These are phyloP conservation scores for Leptographium lundbergii DNA, from an alignment of 2,329 filamentous ascomycete genomes.

Conservation along the genomic window DNA sequence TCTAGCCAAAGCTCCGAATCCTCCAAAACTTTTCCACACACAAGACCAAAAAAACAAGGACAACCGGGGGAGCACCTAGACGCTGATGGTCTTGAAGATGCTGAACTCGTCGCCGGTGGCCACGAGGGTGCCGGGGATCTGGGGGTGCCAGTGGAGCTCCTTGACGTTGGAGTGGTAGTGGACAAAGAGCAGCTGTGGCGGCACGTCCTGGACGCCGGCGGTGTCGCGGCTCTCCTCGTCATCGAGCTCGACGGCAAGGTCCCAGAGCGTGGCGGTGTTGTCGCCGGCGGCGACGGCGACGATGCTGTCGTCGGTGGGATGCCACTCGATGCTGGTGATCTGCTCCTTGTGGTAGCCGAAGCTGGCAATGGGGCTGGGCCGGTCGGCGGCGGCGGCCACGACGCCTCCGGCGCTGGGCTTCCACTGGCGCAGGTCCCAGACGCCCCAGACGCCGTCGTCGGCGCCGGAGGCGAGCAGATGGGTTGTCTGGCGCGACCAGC, in stretches of 20 bases:
- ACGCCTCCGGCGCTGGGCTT: slow-evolving; percentile 45
- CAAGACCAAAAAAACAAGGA: not conserved
- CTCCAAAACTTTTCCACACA: not conserved
- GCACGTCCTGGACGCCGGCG: slow-evolving; percentile 76
- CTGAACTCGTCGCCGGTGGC: slow-evolving; percentile 86
- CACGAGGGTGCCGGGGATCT: slow-evolving; percentile 82
- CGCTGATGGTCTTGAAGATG: slow-evolving; percentile 73
- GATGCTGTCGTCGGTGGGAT: slow-evolving; percentile 92
- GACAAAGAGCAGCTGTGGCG: slow-evolving; percentile 88
- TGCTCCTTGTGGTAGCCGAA: slow-evolving; percentile 96
- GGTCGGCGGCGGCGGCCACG: slow-evolving; percentile 23
- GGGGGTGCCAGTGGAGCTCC: slow-evolving; percentile 94
- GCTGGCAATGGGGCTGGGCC: slow-evolving; percentile 71
- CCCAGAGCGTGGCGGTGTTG: slow-evolving; percentile 91
- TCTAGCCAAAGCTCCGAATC: no score
- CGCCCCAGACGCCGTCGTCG: slow-evolving; percentile 86
- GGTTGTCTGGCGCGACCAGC: slow-evolving; percentile 79
- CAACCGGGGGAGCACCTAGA: slow-evolving; percentile 26
- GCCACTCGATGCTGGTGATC: slow-evolving; percentile 93
- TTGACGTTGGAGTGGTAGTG: slow-evolving; percentile 93
- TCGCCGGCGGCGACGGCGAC: slow-evolving; percentile 85
- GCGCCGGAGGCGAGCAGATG: slow-evolving; percentile 87
- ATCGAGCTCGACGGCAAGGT: slow-evolving; percentile 89
- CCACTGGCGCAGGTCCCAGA: slow-evolving; percentile 96
- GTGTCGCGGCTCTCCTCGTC: slow-evolving; percentile 93